phyloP scores from a whole-genome alignment of 2,329 filamentous ascomycete species.

The Tolypocladium album region DNA sequence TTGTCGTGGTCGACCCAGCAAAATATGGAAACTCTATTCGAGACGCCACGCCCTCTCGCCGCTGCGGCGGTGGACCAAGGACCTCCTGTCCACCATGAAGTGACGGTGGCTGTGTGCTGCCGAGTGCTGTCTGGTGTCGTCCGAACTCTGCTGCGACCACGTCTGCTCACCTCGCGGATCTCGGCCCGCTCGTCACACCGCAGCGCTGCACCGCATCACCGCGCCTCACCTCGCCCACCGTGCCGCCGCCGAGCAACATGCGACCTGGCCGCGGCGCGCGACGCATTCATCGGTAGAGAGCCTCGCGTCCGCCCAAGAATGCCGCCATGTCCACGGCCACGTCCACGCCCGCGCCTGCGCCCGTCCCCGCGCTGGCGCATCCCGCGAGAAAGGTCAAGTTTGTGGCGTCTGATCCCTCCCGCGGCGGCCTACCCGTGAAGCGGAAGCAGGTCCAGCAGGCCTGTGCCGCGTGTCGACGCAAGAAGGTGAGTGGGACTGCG shows the following conservation, averaged over 20 bases:
- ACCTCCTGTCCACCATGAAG: background rate
- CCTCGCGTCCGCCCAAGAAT: background rate
- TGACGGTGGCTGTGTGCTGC: background rate
- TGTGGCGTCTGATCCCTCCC: constrained; percentile 40
- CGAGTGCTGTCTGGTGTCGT: background rate
- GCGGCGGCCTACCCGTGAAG: constrained; percentile 43
- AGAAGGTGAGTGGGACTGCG: constrained; percentile 30
- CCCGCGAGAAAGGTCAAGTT: constrained; percentile 35
- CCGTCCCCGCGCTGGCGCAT: background rate
- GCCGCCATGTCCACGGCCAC: constrained; percentile 9
- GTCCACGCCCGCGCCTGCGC: background rate
- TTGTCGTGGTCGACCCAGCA: background rate
- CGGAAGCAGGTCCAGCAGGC: constrained; percentile 49
- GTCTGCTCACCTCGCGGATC: background rate
- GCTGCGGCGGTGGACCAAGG: background rate
- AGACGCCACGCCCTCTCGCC: background rate
- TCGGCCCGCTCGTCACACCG: background rate
- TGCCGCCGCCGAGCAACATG: background rate
- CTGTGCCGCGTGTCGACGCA: constrained; percentile 42
- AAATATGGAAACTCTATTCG: background rate
- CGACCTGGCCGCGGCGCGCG: background rate
- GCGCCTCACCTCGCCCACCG: background rate
- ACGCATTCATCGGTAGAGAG: background rate
- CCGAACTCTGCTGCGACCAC: background rate
- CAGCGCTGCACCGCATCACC: background rate